Base-by-base conservation (phyloP, 345 rosid species). In the Populus tremula region DNA sequence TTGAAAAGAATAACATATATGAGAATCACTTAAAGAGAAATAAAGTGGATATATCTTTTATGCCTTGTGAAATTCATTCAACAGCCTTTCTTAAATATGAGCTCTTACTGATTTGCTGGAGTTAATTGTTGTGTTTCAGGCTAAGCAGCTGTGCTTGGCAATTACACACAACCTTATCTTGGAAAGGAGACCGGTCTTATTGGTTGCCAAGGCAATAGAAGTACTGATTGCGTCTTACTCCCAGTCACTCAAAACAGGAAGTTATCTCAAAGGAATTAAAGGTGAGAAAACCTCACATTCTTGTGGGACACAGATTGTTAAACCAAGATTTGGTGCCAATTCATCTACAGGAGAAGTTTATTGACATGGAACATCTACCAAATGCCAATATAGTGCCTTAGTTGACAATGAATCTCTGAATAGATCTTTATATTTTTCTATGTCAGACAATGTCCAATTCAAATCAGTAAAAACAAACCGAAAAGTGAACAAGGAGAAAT, bases 91-190 rank as follows among this genome's bases (percentile, higher is more conserved):
- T 6, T 61, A 21, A n/a, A 14, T 33, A 41, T 56, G 27, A 12
- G 11, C 45, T 33, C 25, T 70, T 66, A 20, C 36, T 50, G 35
- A 12, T 76, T 38, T 12, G 23, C 45, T 80, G 53, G 43, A 69
- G 59, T 18, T 73, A 17, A 56, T 77, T 67, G 45, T 54, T 78
- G 67, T 67, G 38, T 83, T 86, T 84, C 91, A 96, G 99, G 94
- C 96, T 64, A 96, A 96, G 82, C 93, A 91, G 82, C 79, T 96
- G 77, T 90, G 95, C 85, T 84, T 96, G 90, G 88, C 86, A 76
- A 89, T 90, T 76, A 86, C 90, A 66, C 89, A 88, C 69, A 87
- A 91, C 78, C 79, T 87, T 72, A 92, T 96, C 80, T 87, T 96
- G 80, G 99, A 96, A 80, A 89, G 94, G 77, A 87, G 97, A 86